A percentile compares a stretch with the other conserved stretches of the same genome.
Conservation (phyloP, 169 alveolate species). For the Plasmodium vivax region DNA sequence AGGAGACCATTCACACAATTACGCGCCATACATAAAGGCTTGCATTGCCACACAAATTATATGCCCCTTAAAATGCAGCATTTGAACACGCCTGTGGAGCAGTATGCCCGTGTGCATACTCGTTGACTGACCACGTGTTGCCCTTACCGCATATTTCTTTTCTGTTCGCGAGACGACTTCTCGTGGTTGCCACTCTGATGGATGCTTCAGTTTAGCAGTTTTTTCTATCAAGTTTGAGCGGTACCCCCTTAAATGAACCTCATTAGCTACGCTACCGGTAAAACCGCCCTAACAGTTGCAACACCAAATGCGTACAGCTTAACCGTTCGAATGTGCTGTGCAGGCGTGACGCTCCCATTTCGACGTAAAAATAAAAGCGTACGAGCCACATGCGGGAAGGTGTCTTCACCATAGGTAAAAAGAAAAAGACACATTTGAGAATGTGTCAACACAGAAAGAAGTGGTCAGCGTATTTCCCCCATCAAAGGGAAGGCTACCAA, state of each 20-base stretch:
- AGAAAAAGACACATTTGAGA: background rate
- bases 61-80: background rate
- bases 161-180: background rate
- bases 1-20: background rate
- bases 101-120: background rate
- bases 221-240: background rate
- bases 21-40: background rate
- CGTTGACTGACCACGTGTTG: background rate
- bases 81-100: background rate
- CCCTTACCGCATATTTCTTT: background rate
- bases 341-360: background rate
- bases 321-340: background rate
- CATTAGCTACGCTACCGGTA: background rate
- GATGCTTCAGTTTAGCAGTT: background rate
- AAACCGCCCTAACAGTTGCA: background rate
- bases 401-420: background rate
- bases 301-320: background rate
- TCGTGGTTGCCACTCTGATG: background rate
- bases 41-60: background rate
- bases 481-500: background rate
- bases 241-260: background rate
- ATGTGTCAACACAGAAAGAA: background rate
- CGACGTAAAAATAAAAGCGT: background rate
- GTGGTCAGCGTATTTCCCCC: background rate
- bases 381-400: background rate